Percentiles rank a stretch among this genome's conserved stretches.
phyloP scores from a whole-genome alignment of 2,329 filamentous ascomycete species.

The Aspergillus persii region DNA sequence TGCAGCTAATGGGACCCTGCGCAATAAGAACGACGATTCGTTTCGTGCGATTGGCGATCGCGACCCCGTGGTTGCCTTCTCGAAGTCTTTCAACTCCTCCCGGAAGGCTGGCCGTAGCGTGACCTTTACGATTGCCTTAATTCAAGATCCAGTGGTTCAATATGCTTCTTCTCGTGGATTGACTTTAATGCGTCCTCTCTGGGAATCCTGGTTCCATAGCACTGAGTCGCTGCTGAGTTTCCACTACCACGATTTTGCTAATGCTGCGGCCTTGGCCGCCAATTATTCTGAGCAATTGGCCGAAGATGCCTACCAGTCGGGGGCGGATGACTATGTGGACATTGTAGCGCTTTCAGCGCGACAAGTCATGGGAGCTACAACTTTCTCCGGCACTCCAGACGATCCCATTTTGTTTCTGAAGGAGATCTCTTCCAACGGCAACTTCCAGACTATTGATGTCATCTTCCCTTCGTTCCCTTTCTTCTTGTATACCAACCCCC shows the following conservation, averaged over 20 bases:
- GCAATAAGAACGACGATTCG: slow-evolving; percentile 63
- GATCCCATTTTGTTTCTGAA: slow-evolving; percentile 76
- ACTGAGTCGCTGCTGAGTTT: slow-evolving; percentile 66
- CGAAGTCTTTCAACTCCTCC: slow-evolving; percentile 61
- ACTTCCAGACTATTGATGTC: slow-evolving; percentile 82
- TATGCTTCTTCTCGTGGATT: slow-evolving; percentile 73
- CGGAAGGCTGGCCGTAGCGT: slow-evolving; percentile 51
- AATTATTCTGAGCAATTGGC: slow-evolving; percentile 72
- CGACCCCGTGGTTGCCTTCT: slow-evolving; percentile 79
- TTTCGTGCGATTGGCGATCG: slow-evolving; percentile 72
- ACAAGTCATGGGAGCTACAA: slow-evolving; percentile 76
- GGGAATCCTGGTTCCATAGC: slow-evolving; percentile 70
- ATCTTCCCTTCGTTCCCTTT: slow-evolving; percentile 85
- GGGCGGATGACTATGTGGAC: slow-evolving; percentile 71
- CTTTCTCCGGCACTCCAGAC: slow-evolving; percentile 69
- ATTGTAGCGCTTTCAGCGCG: slow-evolving; percentile 75
- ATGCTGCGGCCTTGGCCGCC: slow-evolving; percentile 61
- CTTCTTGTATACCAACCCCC: slow-evolving; percentile 80
- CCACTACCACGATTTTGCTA: slow-evolving; percentile 72
- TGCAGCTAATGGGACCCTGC: slow-evolving; percentile 63
- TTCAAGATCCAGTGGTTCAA: slow-evolving; percentile 76
- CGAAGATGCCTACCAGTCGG: slow-evolving; percentile 69
- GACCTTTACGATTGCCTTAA: slow-evolving; percentile 72
- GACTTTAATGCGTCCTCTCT: slow-evolving; percentile 75
- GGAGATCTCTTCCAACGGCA: slow-evolving; percentile 82